Percentiles rank a stretch among this genome's conserved stretches.
These are phyloP conservation scores for Trichosporon sp. DNA, from an alignment of 1,284 basidiomycete species.

Conservation along the genomic window DNA sequence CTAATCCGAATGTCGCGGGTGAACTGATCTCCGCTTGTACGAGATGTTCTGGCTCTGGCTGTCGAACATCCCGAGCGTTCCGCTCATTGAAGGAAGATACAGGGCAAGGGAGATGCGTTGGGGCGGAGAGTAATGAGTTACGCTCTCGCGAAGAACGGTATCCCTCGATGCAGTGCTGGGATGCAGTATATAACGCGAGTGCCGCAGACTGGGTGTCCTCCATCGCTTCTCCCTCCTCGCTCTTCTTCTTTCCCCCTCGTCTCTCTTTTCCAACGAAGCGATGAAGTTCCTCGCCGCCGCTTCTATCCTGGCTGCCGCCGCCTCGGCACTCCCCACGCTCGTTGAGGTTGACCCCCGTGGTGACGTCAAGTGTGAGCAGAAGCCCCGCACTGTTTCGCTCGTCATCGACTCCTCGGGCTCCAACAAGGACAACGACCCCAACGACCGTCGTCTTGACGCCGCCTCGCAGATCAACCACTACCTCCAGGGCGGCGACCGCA, in stretches of 20 bases:
- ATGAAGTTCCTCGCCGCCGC: constrained; percentile 24
- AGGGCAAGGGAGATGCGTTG: background rate
- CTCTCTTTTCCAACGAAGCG: background rate
- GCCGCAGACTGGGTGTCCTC: background rate
- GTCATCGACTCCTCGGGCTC: constrained; percentile 24
- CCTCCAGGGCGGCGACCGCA: constrained; percentile 17
- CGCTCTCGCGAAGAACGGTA: background rate
- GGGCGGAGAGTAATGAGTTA: background rate
- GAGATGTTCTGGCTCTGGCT: background rate
- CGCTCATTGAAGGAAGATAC: background rate
- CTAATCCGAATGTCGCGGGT: background rate
- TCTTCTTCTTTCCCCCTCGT: background rate
- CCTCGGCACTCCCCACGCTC: constrained; percentile 12
- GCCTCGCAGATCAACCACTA: constrained; percentile 16
- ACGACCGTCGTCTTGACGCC: constrained; percentile 22
- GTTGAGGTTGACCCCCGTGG: constrained; percentile 10
- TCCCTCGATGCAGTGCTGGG: background rate
- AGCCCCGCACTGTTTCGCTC: constrained; percentile 18
- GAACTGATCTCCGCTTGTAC: background rate
- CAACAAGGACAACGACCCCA: constrained; percentile 20
- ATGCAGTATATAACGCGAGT: background rate
- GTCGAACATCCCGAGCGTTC: background rate
- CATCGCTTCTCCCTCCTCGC: constrained; percentile 8
- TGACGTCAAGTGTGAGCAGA: background rate
- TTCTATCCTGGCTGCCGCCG: constrained; percentile 21